Base-by-base conservation (phyloP, 768 basidiomycete genomes). In the Pulveroboletus sp. region DNA sequence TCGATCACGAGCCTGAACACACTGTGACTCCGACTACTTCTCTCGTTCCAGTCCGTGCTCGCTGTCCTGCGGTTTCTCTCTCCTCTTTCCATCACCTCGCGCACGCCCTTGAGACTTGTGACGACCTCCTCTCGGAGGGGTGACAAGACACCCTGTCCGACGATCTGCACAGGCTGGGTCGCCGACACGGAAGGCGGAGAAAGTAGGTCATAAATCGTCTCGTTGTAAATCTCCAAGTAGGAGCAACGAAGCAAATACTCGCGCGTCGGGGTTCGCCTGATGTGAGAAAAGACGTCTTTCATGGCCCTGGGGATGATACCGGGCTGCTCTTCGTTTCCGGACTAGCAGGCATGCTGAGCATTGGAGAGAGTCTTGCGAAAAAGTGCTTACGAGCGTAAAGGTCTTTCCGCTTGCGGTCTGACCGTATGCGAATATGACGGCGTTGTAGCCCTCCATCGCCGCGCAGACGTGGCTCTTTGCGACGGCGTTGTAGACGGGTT, bases 141-240 rank as follows among this genome's bases (percentile, higher is more conserved):
- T 9, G 82, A 72, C 0, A 96, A 79, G 20, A 84, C 61, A 54
- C 80, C 76, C 14, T 79, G 79, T 45, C 92, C 85, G 53, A 89
- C 82, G 12, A 91, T 80, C 58, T 88, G 83, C 1, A 90, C 86
- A 2, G 80, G 81, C 45, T 81, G 81, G 0, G 71, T 64, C 14
- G 70, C 64, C n/a, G 72, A 69, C 12, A 73, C 68, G 2, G 76
- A 72, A 6, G 85, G 81, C 0, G 89, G 85, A 1, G 89, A 85
- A 11, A 99, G 82, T 2, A 99, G 72, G 59, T 95, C 92, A 56
- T 89, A 79, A 41, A 94, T 85, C 1, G 79, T 77, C 63, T 95
- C 92, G 68, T 98, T 99, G 74, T 98, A 99, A 40, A 99, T 93
- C 63, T 98, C 96, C 43, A 99, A 82, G 65, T 97, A 98, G 7